A percentile compares a stretch with the other conserved stretches of the same genome.
These are phyloP conservation scores for Penicillium coffeae DNA, from an alignment of 495 filamentous ascomycete genomes.

Conservation along the genomic window DNA sequence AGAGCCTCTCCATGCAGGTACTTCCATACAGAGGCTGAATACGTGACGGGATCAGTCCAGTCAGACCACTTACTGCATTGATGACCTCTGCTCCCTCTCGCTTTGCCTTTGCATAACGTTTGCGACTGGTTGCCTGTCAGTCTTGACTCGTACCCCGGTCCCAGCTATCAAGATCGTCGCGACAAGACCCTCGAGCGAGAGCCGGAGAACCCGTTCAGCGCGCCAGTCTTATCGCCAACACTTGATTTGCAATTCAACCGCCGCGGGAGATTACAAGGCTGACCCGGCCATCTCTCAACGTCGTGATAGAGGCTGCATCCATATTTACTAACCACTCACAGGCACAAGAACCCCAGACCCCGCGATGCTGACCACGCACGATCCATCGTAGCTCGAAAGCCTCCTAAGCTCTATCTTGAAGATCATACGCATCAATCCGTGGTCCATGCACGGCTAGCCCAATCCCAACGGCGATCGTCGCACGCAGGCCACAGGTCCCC, in stretches of 20 bases:
- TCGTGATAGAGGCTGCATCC: too few species aligned
- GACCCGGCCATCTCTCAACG: too few species aligned
- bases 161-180: too few species aligned
- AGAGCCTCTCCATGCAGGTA: constrained; percentile 7
- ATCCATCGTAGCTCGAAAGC: not conserved
- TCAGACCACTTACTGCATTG: not conserved
- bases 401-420: not conserved
- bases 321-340: too few species aligned
- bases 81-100: too few species aligned
- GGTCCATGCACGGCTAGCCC: constrained; percentile 2
- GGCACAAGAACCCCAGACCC: too few species aligned
- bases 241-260: not conserved
- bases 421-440: not conserved
- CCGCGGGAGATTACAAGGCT: not conserved
- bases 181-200: too few species aligned
- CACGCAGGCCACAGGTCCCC: not conserved
- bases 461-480: not conserved
- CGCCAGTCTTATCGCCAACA: not conserved
- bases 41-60: constrained; percentile 2
- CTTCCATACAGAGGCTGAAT: not conserved
- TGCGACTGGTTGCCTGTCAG: too few species aligned
- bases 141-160: too few species aligned
- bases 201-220: too few species aligned
- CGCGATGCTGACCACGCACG: not conserved
- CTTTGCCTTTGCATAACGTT: too few species aligned